phyloP scores from a whole-genome alignment of 2,329 filamentous ascomycete genomes.

The Calonectria fujianensis region DNA sequence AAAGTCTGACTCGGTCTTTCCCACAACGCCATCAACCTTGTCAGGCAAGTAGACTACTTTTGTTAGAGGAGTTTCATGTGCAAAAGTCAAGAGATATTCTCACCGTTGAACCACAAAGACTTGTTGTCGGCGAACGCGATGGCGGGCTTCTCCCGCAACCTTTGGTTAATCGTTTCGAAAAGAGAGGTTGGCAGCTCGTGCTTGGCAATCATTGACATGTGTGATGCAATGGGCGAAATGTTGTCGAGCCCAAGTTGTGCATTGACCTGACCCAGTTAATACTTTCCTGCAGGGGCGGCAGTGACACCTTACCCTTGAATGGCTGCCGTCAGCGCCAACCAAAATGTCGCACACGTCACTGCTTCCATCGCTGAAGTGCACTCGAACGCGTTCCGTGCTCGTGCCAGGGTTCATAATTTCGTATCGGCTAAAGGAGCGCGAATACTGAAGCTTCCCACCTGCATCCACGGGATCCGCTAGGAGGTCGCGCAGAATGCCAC shows the following conservation, averaged over 20 bases:
- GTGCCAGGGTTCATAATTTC: not conserved
- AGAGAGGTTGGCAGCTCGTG: not conserved
- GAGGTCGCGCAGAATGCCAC: not conserved
- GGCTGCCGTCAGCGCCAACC: not conserved
- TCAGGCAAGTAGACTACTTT: not conserved
- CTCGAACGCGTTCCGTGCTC: not conserved
- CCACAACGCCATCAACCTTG: not conserved
- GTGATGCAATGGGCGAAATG: not conserved
- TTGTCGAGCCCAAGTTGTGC: not conserved
- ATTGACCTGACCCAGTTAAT: not conserved
- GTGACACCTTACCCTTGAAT: not conserved
- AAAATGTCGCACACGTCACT: slow-evolving; percentile 9
- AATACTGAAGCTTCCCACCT: slow-evolving; percentile 3
- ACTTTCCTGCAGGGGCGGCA: not conserved
- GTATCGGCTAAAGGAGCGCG: not conserved
- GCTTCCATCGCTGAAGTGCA: slow-evolving; percentile 1
- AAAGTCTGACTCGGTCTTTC: not conserved
- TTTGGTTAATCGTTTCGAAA: not conserved
- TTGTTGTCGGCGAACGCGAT: not conserved
- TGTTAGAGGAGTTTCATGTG: not conserved
- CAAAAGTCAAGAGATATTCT: not conserved
- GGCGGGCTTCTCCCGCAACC: not conserved
- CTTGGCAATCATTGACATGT: slow-evolving; percentile 9
- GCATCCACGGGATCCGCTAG: not conserved
- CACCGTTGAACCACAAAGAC: slow-evolving; percentile 7